Conservation (phyloP, 2,329 filamentous ascomycete genomes). For the Penicillium sp. region DNA sequence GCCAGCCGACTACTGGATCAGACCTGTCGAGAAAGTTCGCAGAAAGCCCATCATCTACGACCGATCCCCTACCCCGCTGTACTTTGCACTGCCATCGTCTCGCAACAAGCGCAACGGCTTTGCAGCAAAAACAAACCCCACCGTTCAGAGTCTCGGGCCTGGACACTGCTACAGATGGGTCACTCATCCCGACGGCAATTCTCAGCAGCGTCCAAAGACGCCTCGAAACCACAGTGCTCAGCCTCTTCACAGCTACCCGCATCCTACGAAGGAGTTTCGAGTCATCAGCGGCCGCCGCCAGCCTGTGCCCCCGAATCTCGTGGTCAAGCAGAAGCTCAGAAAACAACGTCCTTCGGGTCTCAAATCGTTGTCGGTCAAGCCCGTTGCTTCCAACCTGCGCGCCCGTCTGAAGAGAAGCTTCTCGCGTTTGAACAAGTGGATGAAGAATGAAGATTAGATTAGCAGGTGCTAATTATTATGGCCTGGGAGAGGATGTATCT, state of each 20-base stretch:
- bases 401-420: constrained; percentile 17
- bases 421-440: constrained; percentile 17
- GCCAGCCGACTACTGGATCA: constrained; percentile 17
- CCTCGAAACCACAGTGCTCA: not conserved
- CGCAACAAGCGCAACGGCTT: not conserved
- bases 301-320: constrained; percentile 7
- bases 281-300: constrained; percentile 10
- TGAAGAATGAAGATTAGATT: constrained; percentile 15
- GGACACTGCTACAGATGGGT: constrained; percentile 7
- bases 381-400: constrained; percentile 17
- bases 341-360: constrained; percentile 10
- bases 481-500: not conserved
- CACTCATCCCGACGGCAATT: not conserved
- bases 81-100: constrained; percentile 7
- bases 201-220: not conserved
- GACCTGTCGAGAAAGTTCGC: not conserved
- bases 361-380: constrained; percentile 13
- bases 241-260: not conserved
- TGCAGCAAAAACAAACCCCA: not conserved
- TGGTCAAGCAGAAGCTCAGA: constrained; percentile 14
- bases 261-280: constrained; percentile 2
- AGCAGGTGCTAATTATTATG: not conserved
- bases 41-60: not conserved
- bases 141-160: constrained; percentile 6
- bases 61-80: constrained; percentile 8